Percentiles rank a stretch among this genome's conserved stretches.
These are phyloP conservation scores for Boletus subcaerulescens DNA, from an alignment of 768 basidiomycete genomes.

Conservation along the genomic window DNA sequence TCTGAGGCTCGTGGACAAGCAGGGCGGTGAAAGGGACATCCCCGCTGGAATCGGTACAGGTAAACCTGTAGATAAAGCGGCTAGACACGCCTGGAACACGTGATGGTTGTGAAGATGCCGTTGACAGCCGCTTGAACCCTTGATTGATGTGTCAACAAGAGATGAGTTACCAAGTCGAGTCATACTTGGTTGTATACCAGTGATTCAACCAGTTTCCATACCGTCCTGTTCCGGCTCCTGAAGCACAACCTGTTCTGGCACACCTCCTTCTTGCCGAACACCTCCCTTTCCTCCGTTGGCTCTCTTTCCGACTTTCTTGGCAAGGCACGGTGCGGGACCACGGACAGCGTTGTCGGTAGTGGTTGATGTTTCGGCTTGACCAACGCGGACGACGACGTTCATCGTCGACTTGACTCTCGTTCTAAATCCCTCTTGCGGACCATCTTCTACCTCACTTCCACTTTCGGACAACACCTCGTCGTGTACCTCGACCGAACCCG, in stretches of 20 bases:
- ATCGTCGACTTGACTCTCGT: slow-evolving; percentile 72
- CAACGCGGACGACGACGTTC: slow-evolving; percentile 56
- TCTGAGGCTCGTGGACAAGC: too few relatives aligned
- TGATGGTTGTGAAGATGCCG: neutral
- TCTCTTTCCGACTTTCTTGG: slow-evolving; percentile 6
- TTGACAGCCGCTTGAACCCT: neutral
- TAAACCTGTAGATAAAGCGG: neutral
- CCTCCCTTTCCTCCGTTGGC: slow-evolving; percentile 9
- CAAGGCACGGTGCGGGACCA: neutral
- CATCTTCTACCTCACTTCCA: slow-evolving; percentile 54
- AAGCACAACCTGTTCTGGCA: slow-evolving; percentile 31
- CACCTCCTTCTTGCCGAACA: slow-evolving; percentile 1
- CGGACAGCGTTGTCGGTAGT: slow-evolving; percentile 11
- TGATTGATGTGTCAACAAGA: neutral
- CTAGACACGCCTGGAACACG: neutral
- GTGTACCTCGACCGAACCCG: slow-evolving; percentile 68
- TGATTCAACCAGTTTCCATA: slow-evolving; percentile 31
- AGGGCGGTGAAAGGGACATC: neutral
- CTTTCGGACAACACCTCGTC: slow-evolving; percentile 63
- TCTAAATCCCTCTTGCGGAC: slow-evolving; percentile 52
- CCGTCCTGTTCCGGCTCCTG: slow-evolving; percentile 45
- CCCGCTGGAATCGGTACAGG: neutral
- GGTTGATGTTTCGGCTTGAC: slow-evolving; percentile 48
- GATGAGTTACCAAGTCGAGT: neutral
- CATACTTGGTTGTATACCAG: neutral